Evolutionary conservation across 2,329 filamentous ascomycete species (phyloP).

Genomic region (Fusarium humuli): DNA sequence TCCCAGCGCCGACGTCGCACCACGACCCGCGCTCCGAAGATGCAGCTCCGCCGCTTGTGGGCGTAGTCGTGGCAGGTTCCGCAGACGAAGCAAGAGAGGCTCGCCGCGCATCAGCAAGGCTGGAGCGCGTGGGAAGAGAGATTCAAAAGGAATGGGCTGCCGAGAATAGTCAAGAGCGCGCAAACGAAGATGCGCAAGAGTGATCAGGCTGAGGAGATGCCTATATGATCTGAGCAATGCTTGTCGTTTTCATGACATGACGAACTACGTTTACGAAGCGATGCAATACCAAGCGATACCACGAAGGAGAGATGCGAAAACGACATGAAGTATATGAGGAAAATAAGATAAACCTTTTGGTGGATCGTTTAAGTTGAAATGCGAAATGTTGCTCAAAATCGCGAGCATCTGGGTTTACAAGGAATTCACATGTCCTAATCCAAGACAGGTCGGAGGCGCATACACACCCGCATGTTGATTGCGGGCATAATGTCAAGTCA

Average conservation of each 20-base stretch:
- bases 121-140: constrained; percentile 66
- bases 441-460: not conserved
- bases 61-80: constrained; percentile 64
- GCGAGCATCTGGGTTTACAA: not conserved
- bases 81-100: constrained; percentile 63
- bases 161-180: constrained; percentile 44
- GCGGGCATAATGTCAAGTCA: constrained; percentile 11
- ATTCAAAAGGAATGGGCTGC: constrained; percentile 66
- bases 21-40: constrained; percentile 48
- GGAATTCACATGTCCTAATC: not conserved
- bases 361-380: constrained; percentile 1
- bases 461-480: constrained; percentile 2
- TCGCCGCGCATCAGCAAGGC: constrained; percentile 61
- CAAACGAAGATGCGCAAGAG: constrained; percentile 43
- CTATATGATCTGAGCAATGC: constrained; percentile 1
- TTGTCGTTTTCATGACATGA: constrained; percentile 27
- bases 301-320: constrained; percentile 10
- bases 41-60: constrained; percentile 64
- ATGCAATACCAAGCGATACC: constrained; percentile 39
- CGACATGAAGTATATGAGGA: constrained; percentile 3
- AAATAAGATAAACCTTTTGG: constrained; percentile 12
- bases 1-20: constrained; percentile 15
- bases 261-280: constrained; percentile 43
- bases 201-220: constrained; percentile 27
- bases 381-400: not conserved